These are phyloP conservation scores for Penicillium crystallinum DNA, from an alignment of 495 filamentous ascomycete genomes.

Conservation along the genomic window DNA sequence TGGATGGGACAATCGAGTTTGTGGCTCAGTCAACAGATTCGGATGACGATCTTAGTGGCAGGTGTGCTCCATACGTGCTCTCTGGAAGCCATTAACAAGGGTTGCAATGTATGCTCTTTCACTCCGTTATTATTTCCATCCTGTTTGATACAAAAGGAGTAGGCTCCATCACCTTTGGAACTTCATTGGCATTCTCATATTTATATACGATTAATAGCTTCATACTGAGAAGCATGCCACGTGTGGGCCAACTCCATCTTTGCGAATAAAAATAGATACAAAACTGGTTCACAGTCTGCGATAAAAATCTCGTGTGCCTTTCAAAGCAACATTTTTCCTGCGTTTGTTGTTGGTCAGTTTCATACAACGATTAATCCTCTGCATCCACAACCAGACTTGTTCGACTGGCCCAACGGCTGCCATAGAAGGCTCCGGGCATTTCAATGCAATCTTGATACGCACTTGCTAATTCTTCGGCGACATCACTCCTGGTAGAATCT, in stretches of 20 bases:
- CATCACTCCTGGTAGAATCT: slow-evolving; percentile 12
- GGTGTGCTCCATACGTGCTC: no score
- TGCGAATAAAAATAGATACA: slow-evolving; percentile 11
- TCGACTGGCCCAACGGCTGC: slow-evolving; percentile 25
- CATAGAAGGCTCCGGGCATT: slow-evolving; percentile 25
- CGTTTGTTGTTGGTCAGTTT: not conserved
- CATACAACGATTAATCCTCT: not conserved
- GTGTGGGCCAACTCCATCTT: slow-evolving; percentile 5
- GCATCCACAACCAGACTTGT: slow-evolving; percentile 14
- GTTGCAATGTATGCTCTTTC: no score
- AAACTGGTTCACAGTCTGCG: not conserved
- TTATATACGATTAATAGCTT: slow-evolving; percentile 38
- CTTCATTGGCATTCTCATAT: slow-evolving; percentile 10
- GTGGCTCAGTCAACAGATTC: no score
- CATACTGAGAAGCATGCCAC: slow-evolving; percentile 13
- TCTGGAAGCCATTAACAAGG: no score
- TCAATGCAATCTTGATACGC: slow-evolving; percentile 27
- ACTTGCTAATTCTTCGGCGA: slow-evolving; percentile 18
- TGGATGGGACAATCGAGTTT: no score
- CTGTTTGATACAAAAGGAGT: not conserved
- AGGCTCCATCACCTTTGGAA: not conserved
- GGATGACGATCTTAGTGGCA: no score
- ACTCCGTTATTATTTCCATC: no score
- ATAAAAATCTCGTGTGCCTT: slow-evolving; percentile 4
- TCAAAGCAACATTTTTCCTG: not conserved